Evolutionary conservation across 2,329 filamentous ascomycete genomes (phyloP), one percentile per base, ranked within the genome.

Genomic region (Fusarium musae): DNA sequence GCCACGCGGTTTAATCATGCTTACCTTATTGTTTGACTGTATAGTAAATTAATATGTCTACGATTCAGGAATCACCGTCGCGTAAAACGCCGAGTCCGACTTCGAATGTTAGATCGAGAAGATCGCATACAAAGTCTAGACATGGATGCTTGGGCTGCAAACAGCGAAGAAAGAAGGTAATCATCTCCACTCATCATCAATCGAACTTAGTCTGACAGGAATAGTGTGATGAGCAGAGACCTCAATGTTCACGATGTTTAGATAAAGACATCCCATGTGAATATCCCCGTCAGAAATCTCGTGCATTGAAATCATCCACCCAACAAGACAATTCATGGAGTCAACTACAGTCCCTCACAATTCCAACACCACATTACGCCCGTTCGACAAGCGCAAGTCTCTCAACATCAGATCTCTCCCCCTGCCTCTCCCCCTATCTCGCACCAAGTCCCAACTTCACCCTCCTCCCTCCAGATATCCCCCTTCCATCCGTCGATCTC

Each of bases 121-220:
- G 73, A 63, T 43, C 75, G 2, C 75, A 77, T 19, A 76, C 66
- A 12, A 77, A 77, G n/a, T 77, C 75, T 4, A 66, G 75, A 21
- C 63, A 75, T 23, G 75, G 75, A 23, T 77, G 75, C n/a, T 4
- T 72, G 5, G 52, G 75, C 11, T 77, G 75, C 19, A 77, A 77
- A 13, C 66, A 77, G 17, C 59, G 74, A 13, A 65, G 75, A 43
- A 77, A 76, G 11, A 76, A 76, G 66, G 74, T 76, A 9, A 32
- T 8, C 7, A 3, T 0, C 1, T 3, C 23, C 2, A 21, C 1
- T 9, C 0, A 3, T 5, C 1, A 5, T 13, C 2, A 7, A 37
- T 15, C 10, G 9, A 5, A 1, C 4, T 16, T 1, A 2, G 16
- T n/a, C 61, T 76, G 7, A 75, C 26, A 0, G 1, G 2, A 0